Percentiles rank a stretch among this genome's conserved stretches.
phyloP scores from a whole-genome alignment of 2,329 filamentous ascomycete genomes.

The Paecilomyces dactylethromorphus region DNA sequence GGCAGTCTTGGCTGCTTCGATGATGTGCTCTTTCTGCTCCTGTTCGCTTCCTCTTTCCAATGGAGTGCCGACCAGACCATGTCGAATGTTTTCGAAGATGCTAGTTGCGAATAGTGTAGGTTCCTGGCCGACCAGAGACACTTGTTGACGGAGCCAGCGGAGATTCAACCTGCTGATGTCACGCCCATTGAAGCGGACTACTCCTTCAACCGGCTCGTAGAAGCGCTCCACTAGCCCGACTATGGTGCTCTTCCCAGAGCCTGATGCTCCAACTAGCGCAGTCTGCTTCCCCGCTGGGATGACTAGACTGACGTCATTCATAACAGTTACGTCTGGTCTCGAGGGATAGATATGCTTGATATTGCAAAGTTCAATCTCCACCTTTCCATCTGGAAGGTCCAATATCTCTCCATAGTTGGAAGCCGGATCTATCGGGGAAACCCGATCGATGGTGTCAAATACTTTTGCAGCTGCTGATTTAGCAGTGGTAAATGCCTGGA shows the following conservation, averaged over 20 bases:
- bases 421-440: slow-evolving; percentile 75
- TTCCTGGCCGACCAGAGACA: slow-evolving; percentile 89
- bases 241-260: slow-evolving; percentile 90
- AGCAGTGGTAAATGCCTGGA: slow-evolving; percentile 77
- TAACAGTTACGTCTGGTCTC: slow-evolving; percentile 80
- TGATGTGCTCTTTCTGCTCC: too few species aligned
- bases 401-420: slow-evolving; percentile 65
- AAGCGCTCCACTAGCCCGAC: slow-evolving; percentile 90
- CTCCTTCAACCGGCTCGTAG: slow-evolving; percentile 79
- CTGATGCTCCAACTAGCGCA: slow-evolving; percentile 87
- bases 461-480: slow-evolving; percentile 86
- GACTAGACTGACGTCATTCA: slow-evolving; percentile 71
- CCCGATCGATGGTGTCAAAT: slow-evolving; percentile 84
- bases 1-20: slow-evolving; percentile 62
- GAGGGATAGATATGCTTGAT: slow-evolving; percentile 94
- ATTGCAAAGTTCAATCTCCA: slow-evolving; percentile 72
- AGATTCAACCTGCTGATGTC: slow-evolving; percentile 78
- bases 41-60: slow-evolving; percentile 63
- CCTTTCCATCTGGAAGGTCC: slow-evolving; percentile 39
- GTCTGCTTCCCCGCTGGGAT: slow-evolving; percentile 89
- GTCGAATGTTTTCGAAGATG: slow-evolving; percentile 83
- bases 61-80: slow-evolving; percentile 79
- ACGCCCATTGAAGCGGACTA: slow-evolving; percentile 73
- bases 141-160: slow-evolving; percentile 84
- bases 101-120: slow-evolving; percentile 84